Conservation (phyloP, 441 rosid genomes). For the Theobroma grandiflorum region DNA sequence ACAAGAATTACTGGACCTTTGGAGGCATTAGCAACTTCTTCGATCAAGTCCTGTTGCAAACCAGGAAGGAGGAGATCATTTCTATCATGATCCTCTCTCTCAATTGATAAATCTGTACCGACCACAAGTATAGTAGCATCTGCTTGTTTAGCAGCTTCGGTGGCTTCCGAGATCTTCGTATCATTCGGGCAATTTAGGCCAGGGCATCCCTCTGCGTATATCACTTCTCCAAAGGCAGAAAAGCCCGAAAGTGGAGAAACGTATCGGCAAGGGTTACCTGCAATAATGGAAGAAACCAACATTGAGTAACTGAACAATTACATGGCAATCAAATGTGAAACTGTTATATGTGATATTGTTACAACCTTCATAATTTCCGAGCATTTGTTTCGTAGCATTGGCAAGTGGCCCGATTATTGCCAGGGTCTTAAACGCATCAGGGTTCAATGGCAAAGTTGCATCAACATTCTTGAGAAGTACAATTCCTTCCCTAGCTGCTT, state of each 20-base stretch:
- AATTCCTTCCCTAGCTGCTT: slow-evolving; percentile 67
- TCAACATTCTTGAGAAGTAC: slow-evolving; percentile 60
- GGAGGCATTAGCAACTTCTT: slow-evolving; percentile 31
- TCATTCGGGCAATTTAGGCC: slow-evolving; percentile 42
- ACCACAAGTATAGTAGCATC: slow-evolving; percentile 52
- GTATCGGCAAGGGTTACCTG: slow-evolving; percentile 52
- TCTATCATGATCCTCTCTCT: slow-evolving; percentile 54
- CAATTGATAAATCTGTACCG: slow-evolving; percentile 48
- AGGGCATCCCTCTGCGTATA: slow-evolving; percentile 41
- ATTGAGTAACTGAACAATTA: not conserved
- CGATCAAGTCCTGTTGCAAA: slow-evolving; percentile 43
- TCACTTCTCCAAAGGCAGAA: slow-evolving; percentile 18
- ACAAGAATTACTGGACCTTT: slow-evolving; percentile 55
- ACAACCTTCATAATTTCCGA: slow-evolving; percentile 65
- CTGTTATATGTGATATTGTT: not conserved
- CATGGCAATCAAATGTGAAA: not conserved
- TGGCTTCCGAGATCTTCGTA: slow-evolving; percentile 39
- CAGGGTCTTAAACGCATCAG: slow-evolving; percentile 25
- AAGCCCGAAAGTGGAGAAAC: slow-evolving; percentile 42
- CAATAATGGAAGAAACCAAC: not conserved
- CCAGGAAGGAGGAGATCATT: slow-evolving; percentile 51
- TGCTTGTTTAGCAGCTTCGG: slow-evolving; percentile 36
- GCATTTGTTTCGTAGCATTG: slow-evolving; percentile 47
- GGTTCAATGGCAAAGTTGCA: slow-evolving; percentile 46
- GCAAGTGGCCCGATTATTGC: slow-evolving; percentile 71